Evolutionary conservation across 2,329 filamentous ascomycete genomes (phyloP).

Genomic region (Thermothelomyces thermophilus): DNA sequence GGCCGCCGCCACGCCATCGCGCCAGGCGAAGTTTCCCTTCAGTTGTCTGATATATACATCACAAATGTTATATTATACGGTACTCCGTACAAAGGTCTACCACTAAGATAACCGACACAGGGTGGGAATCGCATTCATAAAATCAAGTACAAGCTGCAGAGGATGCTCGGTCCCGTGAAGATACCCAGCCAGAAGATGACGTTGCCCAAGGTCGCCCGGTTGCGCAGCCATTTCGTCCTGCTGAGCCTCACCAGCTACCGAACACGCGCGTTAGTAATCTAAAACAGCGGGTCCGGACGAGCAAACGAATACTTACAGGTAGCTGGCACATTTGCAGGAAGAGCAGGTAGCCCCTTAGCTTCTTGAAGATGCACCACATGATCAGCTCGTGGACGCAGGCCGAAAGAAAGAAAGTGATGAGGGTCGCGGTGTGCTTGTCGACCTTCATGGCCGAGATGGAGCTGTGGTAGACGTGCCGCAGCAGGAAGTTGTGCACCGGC

Average conservation of each 20-base stretch:
- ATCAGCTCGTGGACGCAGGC: conserved; percentile 68
- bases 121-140: too few species aligned
- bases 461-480: conserved; percentile 73
- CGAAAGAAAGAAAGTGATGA: conserved; percentile 68
- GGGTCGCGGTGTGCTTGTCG: conserved; percentile 62
- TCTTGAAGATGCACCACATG: conserved; percentile 77
- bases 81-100: too few species aligned
- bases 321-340: conserved; percentile 69
- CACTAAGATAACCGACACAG: too few species aligned
- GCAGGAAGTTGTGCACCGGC: conserved; percentile 69
- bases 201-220: conserved; percentile 60
- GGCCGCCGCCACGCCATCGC: too few species aligned
- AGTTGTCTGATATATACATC: too few species aligned
- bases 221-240: conserved; percentile 58
- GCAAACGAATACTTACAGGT: conserved; percentile 39
- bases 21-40: too few species aligned
- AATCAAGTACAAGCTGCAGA: conserved; percentile 55
- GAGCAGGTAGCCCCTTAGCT: conserved; percentile 66
- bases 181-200: conserved; percentile 72
- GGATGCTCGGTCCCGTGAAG: conserved; percentile 66
- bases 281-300: neutral
- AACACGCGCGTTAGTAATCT: conserved; percentile 3
- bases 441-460: conserved; percentile 68
- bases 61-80: too few species aligned
- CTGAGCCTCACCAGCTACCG: conserved; percentile 55